phyloP scores from a whole-genome alignment of 306 rosid species.

The Gastrolobium villosum region DNA sequence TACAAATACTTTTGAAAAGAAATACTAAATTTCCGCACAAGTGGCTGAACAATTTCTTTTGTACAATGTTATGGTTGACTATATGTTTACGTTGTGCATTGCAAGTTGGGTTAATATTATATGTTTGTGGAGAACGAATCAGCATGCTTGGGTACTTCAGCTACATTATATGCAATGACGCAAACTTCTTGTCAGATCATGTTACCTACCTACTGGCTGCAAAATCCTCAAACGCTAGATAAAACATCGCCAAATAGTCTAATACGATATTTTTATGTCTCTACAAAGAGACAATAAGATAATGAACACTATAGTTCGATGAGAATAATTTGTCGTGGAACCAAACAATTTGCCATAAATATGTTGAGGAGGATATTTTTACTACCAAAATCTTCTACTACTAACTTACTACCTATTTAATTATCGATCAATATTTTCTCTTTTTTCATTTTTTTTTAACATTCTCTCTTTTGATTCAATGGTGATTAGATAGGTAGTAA shows the following conservation, averaged over 20 bases:
- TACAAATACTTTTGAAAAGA: background rate
- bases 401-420: no score
- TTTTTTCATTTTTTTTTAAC: no score
- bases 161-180: background rate
- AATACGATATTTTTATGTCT: slow-evolving; percentile 21
- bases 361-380: no score
- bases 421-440: no score
- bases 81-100: slow-evolving; percentile 9
- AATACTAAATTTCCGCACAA: background rate
- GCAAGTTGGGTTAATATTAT: slow-evolving; percentile 21
- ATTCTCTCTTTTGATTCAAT: no score
- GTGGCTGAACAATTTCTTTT: slow-evolving; percentile 5
- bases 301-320: no score
- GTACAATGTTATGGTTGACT: slow-evolving; percentile 22
- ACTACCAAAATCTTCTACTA: no score
- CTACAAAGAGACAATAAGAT: background rate
- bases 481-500: no score
- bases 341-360: no score
- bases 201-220: slow-evolving; percentile 46
- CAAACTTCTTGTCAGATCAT: slow-evolving; percentile 39
- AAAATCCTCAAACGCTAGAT: slow-evolving; percentile 38
- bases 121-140: slow-evolving; percentile 26
- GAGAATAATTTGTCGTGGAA: no score
- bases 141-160: slow-evolving; percentile 3
- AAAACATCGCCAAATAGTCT: slow-evolving; percentile 1